These are phyloP conservation scores for Simmondsia chinensis DNA, from an alignment of 148 eudicot species.

Conservation along the genomic window DNA sequence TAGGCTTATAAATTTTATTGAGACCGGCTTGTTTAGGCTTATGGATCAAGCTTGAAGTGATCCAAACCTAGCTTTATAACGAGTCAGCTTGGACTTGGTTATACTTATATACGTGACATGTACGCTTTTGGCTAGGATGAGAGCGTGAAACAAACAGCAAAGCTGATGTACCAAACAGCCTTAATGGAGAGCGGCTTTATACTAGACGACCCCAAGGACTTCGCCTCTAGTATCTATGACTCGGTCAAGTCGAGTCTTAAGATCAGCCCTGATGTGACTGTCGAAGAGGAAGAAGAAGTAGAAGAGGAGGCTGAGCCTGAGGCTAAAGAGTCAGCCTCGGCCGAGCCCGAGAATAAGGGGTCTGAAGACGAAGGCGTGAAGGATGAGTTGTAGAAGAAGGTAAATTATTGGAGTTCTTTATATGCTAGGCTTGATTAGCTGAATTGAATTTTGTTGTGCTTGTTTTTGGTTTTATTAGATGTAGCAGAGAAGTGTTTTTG, in stretches of 20 bases:
- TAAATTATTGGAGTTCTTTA: too few species aligned
- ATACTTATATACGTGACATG: too few species aligned
- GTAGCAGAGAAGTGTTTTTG: too few species aligned
- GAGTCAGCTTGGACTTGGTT: too few species aligned
- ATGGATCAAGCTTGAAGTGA: too few species aligned
- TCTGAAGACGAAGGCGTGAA: slow-evolving; percentile 32
- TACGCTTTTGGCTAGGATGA: slow-evolving; percentile 40
- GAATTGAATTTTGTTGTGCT: too few species aligned
- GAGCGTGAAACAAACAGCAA: slow-evolving; percentile 62
- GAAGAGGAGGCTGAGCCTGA: slow-evolving; percentile 65
- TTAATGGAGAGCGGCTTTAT: slow-evolving; percentile 89
- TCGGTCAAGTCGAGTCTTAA: slow-evolving; percentile 67
- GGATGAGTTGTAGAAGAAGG: slow-evolving; percentile 58
- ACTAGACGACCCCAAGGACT: slow-evolving; percentile 70
- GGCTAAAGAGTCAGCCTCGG: slow-evolving; percentile 33
- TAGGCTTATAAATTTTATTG: too few species aligned
- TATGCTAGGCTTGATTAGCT: too few species aligned
- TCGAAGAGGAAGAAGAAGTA: slow-evolving; percentile 77
- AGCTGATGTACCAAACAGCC: slow-evolving; percentile 87
- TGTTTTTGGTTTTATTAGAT: too few species aligned
- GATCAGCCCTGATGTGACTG: slow-evolving; percentile 61
- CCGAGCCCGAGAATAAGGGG: slow-evolving; percentile 18
- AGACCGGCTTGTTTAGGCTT: too few species aligned
- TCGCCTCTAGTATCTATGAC: slow-evolving; percentile 63
- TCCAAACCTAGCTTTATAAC: too few species aligned